These are phyloP conservation scores for Calocybe gangraenosa DNA, from an alignment of 768 basidiomycete genomes.

Conservation along the genomic window DNA sequence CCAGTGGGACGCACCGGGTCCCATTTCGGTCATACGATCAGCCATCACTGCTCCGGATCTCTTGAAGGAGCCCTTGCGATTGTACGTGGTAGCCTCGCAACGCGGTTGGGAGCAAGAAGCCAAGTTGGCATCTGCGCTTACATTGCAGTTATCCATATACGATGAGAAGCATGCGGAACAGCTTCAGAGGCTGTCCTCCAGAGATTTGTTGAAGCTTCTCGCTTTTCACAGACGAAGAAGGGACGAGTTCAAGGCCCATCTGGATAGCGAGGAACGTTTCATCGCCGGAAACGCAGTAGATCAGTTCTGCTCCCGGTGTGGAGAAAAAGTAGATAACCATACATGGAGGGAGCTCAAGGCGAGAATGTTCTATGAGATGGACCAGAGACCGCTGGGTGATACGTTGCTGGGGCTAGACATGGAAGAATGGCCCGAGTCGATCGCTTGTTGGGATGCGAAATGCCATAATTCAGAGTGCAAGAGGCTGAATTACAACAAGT, in stretches of 20 bases:
- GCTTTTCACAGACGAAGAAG: conserved; percentile 37
- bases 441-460: conserved; percentile 35
- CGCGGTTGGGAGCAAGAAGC: conserved; percentile 44
- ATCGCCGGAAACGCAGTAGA: conserved; percentile 31
- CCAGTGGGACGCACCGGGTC: conserved; percentile 42
- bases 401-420: conserved; percentile 31
- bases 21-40: conserved; percentile 37
- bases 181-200: conserved; percentile 30
- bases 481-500: conserved; percentile 31
- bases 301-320: conserved; percentile 28
- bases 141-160: conserved; percentile 36
- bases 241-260: conserved; percentile 28
- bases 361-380: conserved; percentile 35
- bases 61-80: conserved; percentile 39
- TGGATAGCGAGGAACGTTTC: conserved; percentile 34
- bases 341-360: conserved; percentile 37
- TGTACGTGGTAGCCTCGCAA: conserved; percentile 41
- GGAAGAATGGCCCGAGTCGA: conserved; percentile 39
- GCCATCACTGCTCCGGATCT: conserved; percentile 38
- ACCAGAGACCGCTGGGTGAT: conserved; percentile 35
- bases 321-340: conserved; percentile 29
- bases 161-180: conserved; percentile 25
- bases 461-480: conserved; percentile 27
- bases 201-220: conserved; percentile 32
- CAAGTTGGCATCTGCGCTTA: conserved; percentile 34